Conservation (phyloP, 306 rosid genomes). For the Inga leiocalycina region DNA sequence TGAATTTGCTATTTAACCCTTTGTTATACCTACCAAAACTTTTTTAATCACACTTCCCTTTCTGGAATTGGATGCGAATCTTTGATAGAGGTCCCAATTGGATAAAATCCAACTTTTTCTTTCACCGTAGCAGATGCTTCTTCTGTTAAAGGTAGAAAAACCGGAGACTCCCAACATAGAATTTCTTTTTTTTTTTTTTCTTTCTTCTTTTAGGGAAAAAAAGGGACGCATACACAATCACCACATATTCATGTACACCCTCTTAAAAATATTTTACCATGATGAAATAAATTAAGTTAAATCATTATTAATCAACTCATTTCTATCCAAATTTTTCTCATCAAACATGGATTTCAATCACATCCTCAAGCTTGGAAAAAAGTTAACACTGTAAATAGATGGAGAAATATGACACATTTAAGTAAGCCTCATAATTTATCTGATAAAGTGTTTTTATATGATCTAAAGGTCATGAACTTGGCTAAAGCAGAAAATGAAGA, state of each 20-base stretch:
- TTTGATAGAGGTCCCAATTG: constrained; percentile 58
- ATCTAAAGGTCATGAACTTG: background rate
- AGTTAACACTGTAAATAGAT: background rate
- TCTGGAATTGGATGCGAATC: constrained; percentile 63
- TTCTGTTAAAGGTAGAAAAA: constrained; percentile 47
- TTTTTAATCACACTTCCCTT: constrained; percentile 41
- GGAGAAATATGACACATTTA: background rate
- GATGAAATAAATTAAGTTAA: background rate
- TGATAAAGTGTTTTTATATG: background rate
- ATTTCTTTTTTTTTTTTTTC: background rate
- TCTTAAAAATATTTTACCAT: background rate
- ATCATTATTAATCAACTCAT: background rate
- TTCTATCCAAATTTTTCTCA: background rate
- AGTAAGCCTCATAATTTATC: background rate
- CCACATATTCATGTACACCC: background rate
- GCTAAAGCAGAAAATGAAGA: background rate
- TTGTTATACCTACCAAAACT: background rate
- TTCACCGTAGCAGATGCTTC: constrained; percentile 70
- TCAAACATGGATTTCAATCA: background rate
- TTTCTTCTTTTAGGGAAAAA: background rate
- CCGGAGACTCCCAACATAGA: constrained; percentile 26
- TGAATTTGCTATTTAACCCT: too few relatives aligned
- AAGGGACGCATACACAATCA: background rate
- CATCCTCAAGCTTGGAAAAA: background rate
- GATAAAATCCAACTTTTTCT: constrained; percentile 59